Evolutionary conservation across 352 stramenopile genomes (phyloP), one percentile per base, ranked within the genome.

Genomic region (Pythium guiyangense): DNA sequence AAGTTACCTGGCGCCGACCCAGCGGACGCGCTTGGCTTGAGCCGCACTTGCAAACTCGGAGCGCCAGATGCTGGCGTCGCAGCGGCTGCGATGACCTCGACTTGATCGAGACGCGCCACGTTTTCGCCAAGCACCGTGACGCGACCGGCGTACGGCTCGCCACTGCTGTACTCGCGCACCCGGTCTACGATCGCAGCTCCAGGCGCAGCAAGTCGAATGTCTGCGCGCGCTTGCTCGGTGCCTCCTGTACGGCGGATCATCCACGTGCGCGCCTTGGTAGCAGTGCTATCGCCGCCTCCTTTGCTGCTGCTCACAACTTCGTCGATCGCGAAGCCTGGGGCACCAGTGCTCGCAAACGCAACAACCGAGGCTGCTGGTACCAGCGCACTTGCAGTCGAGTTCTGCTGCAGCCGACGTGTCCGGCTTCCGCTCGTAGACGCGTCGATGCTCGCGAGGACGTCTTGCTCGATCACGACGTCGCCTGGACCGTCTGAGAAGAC

Each of bases 381-480:
- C 39, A 17, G 8, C 39, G 39, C 3, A 20, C 14, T n/a, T 20
- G 39, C 11, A 17, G 37, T 43, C 2, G 17, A 5, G 14, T 20
- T 14, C 17, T 43, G 39, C 39, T 43, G 39, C 39, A 43, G 39
- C 14, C 14, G 39, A n/a, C 39, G 39, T 8, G 3, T 15, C 2
- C 14, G 14, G 14, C 39, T 43, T n/a, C 39, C 39, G 14, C 39
- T 43, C 39, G 14, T n/a, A 6, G 39, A 17, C 39, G 39, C 39
- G 39, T 43, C 39, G 39, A 15, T n/a, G 39, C 39, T 43, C 34
- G 34, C 34, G 14, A 54, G 34, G 12, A 54, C 49, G 20, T 34
- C 22, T 17, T 54, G 27, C 27, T 26, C 49, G 17, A 54, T 22
- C 34, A 54, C 34, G 34, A 54, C 34, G 12, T 54, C 49, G 34